Evolutionary conservation across 495 filamentous ascomycete species (phyloP), one percentile per base, ranked within the genome.

Genomic region (Cercophora scortea): DNA sequence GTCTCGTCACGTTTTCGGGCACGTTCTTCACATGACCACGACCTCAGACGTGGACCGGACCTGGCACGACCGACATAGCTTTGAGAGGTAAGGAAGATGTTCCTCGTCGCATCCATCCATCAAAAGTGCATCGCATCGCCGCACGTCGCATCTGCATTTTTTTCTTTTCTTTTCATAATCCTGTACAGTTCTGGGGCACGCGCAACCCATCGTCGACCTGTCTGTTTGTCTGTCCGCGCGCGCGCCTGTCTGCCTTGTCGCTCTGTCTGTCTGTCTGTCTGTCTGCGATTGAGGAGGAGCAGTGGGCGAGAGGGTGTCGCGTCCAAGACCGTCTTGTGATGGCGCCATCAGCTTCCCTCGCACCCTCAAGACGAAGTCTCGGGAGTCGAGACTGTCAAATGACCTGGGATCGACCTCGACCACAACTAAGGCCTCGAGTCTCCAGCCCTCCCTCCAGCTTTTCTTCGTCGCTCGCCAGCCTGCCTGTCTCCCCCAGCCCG

Each of bases 21-120:
- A 65, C 62, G 64, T 65, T 67, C 62, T 61, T 62, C 64, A 67
- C 62, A 62, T 67, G 64, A 64, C 61, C 69, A 70, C 42, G 70
- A 69, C 58, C 64, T 58, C 61, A 16, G 51, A 52, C 52, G 42
- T 45, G 42, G 42, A 45, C 42, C 52, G 47, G 54, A 41, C 60
- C 59, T 32, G 49, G 57, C 57, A 48, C 41, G 51, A 48, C 53
- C 55, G 54, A 61, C 53, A 43, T 55, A 51, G 39, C 25, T 25
- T 25, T 25, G 25, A 25, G 25, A 64, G 54, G 60, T 63, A 58
- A 49, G 62, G 46, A 52, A 40, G 17, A 32, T 2, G 12, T 41
- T 41, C 38, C 25, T 50, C 48, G 32, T 45, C 42, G 41, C 40
- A 36, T 51, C 32, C 40, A 36, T 51, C 32, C 15, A 8, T 32